Evolutionary conservation across 306 rosid genomes (phyloP), one percentile per base, ranked within the genome.

Genomic region (Neltuma alba): DNA sequence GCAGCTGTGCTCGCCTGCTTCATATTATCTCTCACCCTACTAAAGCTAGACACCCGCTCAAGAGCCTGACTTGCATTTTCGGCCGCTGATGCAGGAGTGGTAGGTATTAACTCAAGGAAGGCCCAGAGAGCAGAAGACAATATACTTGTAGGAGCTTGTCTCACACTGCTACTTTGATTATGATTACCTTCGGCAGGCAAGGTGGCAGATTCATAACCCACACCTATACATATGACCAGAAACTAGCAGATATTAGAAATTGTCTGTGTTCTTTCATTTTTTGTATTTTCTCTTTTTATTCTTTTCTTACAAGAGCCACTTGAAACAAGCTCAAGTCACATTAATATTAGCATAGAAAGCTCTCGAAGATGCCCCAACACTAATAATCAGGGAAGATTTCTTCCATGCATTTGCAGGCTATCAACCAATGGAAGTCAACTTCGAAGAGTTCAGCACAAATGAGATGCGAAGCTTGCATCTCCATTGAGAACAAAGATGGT

Each of bases 61-160:
- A 93, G 85, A 13, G 98, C 92, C 12, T 89, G 93, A 74, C 81
- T 86, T 77, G 87, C 86, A 65, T 80, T 89, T 75, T 95, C 99
- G 0, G 98, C 89, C 28, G 99, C 99, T 62, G 98, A 92, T 69
- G 99, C 99, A 60, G 99, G 99, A 77, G 91, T 92, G 33, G 99
- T 90, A 38, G 99, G 99, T 87, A 95, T 92, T 28, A 98, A 90
- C 82, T 95, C 99, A 70, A 95, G 93, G 83, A 95, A 92, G 21
- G 97, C 84, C 99, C 99, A 95, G 14, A 95, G 81, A 62, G 94
- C 89, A 61, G 98, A 91, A 64, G 98, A 84, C 54, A 95, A 70
- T 80, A 85, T 81, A 82, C 88, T 84, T 33, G 89, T 65, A 78
- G 87, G 70, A 72, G 31, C 74, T 52, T 65, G 87, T 63, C 70